Base-by-base conservation (phyloP, 768 basidiomycete species). In the Trametes coccinea region DNA sequence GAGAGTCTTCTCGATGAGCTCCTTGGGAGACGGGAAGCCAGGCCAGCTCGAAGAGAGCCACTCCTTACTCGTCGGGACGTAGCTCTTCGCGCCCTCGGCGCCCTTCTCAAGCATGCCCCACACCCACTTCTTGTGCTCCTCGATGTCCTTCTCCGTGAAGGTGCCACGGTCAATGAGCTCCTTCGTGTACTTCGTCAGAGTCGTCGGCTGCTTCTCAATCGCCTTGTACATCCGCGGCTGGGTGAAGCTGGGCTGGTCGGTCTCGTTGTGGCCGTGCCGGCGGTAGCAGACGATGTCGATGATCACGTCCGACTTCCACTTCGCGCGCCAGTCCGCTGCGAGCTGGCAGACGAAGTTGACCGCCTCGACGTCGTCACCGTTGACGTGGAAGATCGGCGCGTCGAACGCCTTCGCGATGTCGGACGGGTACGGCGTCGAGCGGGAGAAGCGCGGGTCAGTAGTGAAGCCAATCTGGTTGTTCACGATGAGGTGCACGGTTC, bases 401-500 rank as follows among this genome's bases (percentile, higher is more conserved):
- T 99, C 96, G 73, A 98, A 98, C 52, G 94, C 88, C 76, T 99
- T 99, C 63, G 96, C 97, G 66, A 99, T 92, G 72, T 99, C 96
- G 56, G 96, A 98, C 14, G 92, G 92, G 78, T 99, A 98, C 53
- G 97, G 92, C 4, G 97, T 99, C 16, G 96, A 98, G 61, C 96
- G 95, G 48, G 96, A 81, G 79, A 98, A 97, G 61, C 95, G 89
- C 48, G 96, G 96, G 71, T 98, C 95, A 33, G 96, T 99, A 52
- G 96, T 99, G 80, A 99, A 99, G 60, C 96, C 96, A 63, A 98
- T 95, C 73, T 98, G 96, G 77, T 98, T 98, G 82, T 98, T 98
- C 67, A 98, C 93, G 69, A 98, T 96, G 60, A 99, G 80, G 73
- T 99, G 96, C 67, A 99, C 93, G 53, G 96, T 98, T 53, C 96